Evolutionary conservation across 225 moss, liverwort and hornwort genomes (phyloP).

Genomic region (Bryoerythrophyllum caledonicum): DNA sequence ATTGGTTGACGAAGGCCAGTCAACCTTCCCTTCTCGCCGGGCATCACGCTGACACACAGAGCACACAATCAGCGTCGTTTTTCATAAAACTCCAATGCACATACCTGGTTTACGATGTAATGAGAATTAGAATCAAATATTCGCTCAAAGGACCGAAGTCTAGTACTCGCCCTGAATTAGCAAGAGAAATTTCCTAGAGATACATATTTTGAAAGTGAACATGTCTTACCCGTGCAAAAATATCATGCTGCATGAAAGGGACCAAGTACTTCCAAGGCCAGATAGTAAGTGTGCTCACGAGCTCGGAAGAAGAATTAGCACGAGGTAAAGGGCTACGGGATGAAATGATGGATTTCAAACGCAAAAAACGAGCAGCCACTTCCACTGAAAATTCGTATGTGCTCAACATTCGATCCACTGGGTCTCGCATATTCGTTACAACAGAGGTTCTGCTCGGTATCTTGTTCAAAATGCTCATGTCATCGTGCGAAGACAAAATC

Average conservation of each 20-base stretch:
- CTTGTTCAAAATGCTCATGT: slow-evolving; percentile 58
- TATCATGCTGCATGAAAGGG: slow-evolving; percentile 61
- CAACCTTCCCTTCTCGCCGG: slow-evolving; percentile 46
- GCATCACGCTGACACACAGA: slow-evolving; percentile 55
- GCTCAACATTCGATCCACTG: slow-evolving; percentile 67
- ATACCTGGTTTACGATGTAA: neutral
- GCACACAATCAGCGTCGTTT: slow-evolving; percentile 26
- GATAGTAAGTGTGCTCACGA: slow-evolving; percentile 66
- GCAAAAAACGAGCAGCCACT: slow-evolving; percentile 62
- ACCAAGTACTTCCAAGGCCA: slow-evolving; percentile 79
- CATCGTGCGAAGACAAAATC: slow-evolving; percentile 63
- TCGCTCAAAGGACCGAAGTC: neutral
- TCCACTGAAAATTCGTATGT: slow-evolving; percentile 69
- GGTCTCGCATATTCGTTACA: slow-evolving; percentile 59
- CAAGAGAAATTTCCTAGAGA: neutral
- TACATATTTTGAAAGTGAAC: neutral
- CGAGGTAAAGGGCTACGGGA: slow-evolving; percentile 34
- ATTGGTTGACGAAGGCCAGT: slow-evolving; percentile 42
- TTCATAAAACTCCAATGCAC: slow-evolving; percentile 7
- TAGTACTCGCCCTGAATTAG: neutral
- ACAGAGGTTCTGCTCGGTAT: slow-evolving; percentile 48
- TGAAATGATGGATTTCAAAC: slow-evolving; percentile 33
- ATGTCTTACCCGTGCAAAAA: slow-evolving; percentile 53
- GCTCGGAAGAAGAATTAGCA: slow-evolving; percentile 46
- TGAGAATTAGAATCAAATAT: slow-evolving; percentile 4